A percentile compares a stretch with the other conserved stretches of the same genome.
Conservation (phyloP, 163 green algal genomes). For the Chlorella variabilis region DNA sequence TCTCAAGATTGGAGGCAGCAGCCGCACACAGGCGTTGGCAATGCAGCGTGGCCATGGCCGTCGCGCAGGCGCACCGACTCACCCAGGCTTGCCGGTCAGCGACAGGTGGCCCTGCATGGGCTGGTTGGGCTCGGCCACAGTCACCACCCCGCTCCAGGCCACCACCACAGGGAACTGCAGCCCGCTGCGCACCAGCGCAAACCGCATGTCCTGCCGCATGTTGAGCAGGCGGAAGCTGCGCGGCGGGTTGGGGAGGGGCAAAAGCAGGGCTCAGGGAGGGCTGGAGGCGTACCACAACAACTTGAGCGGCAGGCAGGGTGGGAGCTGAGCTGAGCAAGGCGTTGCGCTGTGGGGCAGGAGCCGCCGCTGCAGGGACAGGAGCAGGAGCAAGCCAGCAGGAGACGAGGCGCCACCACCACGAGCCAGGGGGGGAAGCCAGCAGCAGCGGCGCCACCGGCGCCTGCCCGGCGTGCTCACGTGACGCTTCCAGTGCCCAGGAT, state of each 20-base stretch:
- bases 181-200: constrained; percentile 66
- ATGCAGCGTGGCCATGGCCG: too few relatives aligned
- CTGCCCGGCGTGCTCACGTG: too few relatives aligned
- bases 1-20: not conserved
- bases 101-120: constrained; percentile 53
- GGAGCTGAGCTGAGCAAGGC: too few relatives aligned
- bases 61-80: not conserved
- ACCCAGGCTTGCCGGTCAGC: constrained; percentile 28
- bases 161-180: constrained; percentile 47
- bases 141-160: constrained; percentile 24
- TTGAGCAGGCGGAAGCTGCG: constrained; percentile 79
- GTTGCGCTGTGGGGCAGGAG: too few relatives aligned
- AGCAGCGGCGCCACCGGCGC: too few relatives aligned
- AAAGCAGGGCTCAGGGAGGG: not conserved
- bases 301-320: too few relatives aligned
- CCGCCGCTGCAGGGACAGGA: too few relatives aligned
- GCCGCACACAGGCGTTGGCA: not conserved
- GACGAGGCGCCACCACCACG: too few relatives aligned
- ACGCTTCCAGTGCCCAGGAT: constrained; percentile 55
- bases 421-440: too few relatives aligned
- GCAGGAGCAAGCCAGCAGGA: too few relatives aligned
- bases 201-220: constrained; percentile 64
- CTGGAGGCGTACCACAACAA: too few relatives aligned
- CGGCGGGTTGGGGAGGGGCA: too few relatives aligned
- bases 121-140: constrained; percentile 44